Conservation (phyloP, 129 eudicot species). For the Escallonia herrerae region DNA sequence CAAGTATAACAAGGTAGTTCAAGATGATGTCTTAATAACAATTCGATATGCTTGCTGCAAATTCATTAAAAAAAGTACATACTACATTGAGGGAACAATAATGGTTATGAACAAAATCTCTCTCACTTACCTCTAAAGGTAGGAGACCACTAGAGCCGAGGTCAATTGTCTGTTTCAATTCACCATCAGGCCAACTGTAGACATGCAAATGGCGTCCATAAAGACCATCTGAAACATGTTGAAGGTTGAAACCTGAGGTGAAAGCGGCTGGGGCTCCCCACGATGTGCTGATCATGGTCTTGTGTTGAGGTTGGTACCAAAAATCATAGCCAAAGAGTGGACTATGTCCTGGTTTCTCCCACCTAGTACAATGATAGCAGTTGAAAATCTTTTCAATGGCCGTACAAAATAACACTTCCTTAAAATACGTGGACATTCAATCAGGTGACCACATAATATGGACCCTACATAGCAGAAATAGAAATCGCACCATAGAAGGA, state of each 20-base stretch:
- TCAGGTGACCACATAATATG: not conserved
- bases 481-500: not conserved
- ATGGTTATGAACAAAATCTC: not conserved
- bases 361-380: constrained; percentile 32
- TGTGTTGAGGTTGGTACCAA: constrained; percentile 95
- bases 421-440: not conserved
- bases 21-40: not conserved
- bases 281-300: constrained; percentile 92
- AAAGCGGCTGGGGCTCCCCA: constrained; percentile 98
- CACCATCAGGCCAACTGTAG: constrained; percentile 94
- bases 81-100: not conserved
- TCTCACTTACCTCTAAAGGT: constrained; percentile 72
- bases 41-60: not conserved
- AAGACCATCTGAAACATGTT: constrained; percentile 81
- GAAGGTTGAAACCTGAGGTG: constrained; percentile 83
- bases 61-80: no score
- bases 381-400: no score
- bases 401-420: no score
- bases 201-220: constrained; percentile 91
- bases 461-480: not conserved
- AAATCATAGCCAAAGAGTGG: constrained; percentile 89
- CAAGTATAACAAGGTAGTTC: not conserved
- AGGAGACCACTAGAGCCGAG: constrained; percentile 78
- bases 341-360: constrained; percentile 96
- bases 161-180: constrained; percentile 85